Conservation (phyloP, 2,329 filamentous ascomycete species). For the Raffaelea albimanens region DNA sequence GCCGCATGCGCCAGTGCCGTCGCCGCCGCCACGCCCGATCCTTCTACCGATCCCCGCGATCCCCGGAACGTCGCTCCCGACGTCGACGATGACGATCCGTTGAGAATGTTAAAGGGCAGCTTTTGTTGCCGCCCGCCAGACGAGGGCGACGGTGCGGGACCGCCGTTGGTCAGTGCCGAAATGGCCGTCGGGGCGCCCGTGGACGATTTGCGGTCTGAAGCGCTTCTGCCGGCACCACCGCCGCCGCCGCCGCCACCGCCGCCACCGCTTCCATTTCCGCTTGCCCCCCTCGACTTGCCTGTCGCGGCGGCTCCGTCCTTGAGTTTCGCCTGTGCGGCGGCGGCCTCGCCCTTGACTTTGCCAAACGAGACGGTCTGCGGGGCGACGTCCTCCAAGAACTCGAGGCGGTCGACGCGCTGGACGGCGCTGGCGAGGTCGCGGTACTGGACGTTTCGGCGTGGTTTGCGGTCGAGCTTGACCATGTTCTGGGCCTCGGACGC, state of each 20-base stretch:
- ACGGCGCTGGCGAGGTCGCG: conserved; percentile 85
- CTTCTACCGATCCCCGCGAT: background rate
- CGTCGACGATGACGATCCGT: conserved; percentile 3
- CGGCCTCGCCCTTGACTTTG: conserved; percentile 59
- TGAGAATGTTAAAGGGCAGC: conserved; percentile 11
- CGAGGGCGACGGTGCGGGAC: background rate
- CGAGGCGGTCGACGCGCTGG: conserved; percentile 80
- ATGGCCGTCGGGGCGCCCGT: conserved; percentile 9
- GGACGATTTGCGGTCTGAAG: background rate
- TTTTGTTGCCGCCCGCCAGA: conserved; percentile 6
- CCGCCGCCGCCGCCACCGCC: background rate
- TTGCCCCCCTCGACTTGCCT: background rate
- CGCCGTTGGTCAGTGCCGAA: conserved; percentile 6
- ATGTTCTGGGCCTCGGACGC: conserved; percentile 78
- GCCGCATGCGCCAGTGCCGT: conserved; percentile 10
- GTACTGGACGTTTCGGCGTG: conserved; percentile 89
- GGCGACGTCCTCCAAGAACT: conserved; percentile 87
- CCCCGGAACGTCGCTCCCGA: background rate
- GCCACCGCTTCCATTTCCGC: background rate
- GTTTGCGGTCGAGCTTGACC: conserved; percentile 84
- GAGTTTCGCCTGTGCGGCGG: conserved; percentile 37
- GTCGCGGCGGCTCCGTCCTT: conserved; percentile 13
- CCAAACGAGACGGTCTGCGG: conserved; percentile 78
- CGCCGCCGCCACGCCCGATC: background rate
- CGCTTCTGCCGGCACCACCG: background rate